Base-by-base conservation (phyloP, 176 grass and related monocot genomes). In the Metroxylon sagu region DNA sequence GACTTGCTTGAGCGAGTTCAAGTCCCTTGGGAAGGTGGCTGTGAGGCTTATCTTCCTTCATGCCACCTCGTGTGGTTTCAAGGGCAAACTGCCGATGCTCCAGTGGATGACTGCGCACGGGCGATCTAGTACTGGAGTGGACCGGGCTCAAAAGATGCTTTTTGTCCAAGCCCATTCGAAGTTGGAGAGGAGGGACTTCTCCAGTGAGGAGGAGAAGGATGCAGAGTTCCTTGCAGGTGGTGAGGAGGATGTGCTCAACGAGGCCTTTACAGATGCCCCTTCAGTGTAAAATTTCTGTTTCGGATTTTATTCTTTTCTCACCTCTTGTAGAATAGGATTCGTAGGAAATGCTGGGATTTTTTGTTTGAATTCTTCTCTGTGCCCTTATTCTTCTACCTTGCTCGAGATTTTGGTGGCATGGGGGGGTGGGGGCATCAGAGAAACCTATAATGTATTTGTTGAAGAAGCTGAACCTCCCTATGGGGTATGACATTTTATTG, bases 11-110 rank as follows among this genome's bases (percentile, higher is more conserved):
- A 95, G 83, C 5, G 86, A 95, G 56, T 67, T 95, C 77, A 95
- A 78, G 62, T 82, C 83, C 15, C 84, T 95, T 0, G 78, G 78
- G 17, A 90, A 90, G 53, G 86, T 90, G 18, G 91, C 91, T 0
- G 91, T 84, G 31, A 57, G 91, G 68, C 70, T 95, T 56, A 90
- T 95, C 73, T 95, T 90, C 76, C 91, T 95, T 59, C 85, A 89
- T 23, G 86, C 85, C 3, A 95, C 91, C 0, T 67, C 86, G 0
- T 84, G 72, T 25, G 80, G 80, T 12, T 75, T 95, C 43, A 76
- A 67, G 16, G 79, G 80, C 72, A 74, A 79, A 28, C 64, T 84
- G 12, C 19, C 80, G 5, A 58, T 86, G 64, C 19, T 52, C 7
- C 83, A 76, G 10, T 90, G 86, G 86, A 75, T 83, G 4, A 19